Base-by-base conservation (phyloP, 805 yeast genomes). In the Sugiyamaella boreocaroliniensis region DNA sequence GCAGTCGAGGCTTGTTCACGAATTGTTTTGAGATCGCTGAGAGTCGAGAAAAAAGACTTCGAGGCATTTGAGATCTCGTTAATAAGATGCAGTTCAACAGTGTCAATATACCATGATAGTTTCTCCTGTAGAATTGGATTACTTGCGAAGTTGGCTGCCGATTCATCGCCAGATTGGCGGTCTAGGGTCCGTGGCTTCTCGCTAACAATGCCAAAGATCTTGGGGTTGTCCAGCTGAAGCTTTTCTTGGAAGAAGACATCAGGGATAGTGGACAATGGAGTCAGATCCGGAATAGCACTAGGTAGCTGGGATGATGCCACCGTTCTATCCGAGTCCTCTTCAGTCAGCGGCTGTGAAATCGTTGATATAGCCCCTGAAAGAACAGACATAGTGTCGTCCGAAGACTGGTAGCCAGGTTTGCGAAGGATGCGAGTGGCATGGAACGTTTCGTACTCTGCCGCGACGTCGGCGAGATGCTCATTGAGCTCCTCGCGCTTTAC, bases 211-310 rank as follows among this genome's bases (percentile, higher is more conserved):
- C 82, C 81, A 66, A 92, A 92, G 1, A 83, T 76, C 52, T 96
- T 76, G 6, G 97, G 97, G 64, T 93, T 89, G 61, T 93, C 97
- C 41, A 93, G 73, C 57, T 87, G 76, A 68, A 93, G 93, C 42
- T 81, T 77, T 7, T 77, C 72, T 22, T 77, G 78, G 56, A 85
- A 82, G 61, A 79, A 93, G 1, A 88, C 79, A 1, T 71, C 67
- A 0, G 99, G 98, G 5, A 93, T 78, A 54, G 74, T 65, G 7
- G 69, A 59, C 46, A 81, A 45, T n/a, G 69, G 61, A 1, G 68
- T 48, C 14, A 54, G 49, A 14, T 55, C 50, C 4, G 58, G 47
- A 8, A 40, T 45, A 4, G 41, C 40, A 15, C 14, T 16, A 9
- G 29, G 41, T 10, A 9, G 40, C 7, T 15, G 32, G 12, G 48